These are phyloP conservation scores for Boletus rufocinnamomeus DNA, from an alignment of 768 basidiomycete species.

Conservation along the genomic window DNA sequence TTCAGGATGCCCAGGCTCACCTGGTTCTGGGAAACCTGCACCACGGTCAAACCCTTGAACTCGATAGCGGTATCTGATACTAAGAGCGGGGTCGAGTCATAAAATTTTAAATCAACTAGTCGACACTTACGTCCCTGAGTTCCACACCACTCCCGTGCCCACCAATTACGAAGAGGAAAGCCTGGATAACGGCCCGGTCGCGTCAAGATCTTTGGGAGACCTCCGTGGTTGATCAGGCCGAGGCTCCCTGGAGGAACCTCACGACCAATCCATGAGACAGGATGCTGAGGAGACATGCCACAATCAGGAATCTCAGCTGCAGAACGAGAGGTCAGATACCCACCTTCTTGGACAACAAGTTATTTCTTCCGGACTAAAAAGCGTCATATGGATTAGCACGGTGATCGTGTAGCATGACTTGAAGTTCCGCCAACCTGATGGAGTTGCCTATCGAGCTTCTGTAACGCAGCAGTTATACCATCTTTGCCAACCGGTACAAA, in stretches of 20 bases:
- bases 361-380: constrained; percentile 55
- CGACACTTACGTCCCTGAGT: constrained; percentile 60
- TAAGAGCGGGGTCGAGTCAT: constrained; percentile 26
- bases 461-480: constrained; percentile 68
- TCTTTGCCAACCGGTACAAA: constrained; percentile 67
- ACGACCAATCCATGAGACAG: constrained; percentile 67
- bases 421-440: constrained; percentile 30
- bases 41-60: constrained; percentile 78
- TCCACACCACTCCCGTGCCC: constrained; percentile 75
- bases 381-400: constrained; percentile 6
- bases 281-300: constrained; percentile 37
- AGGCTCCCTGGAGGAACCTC: constrained; percentile 73
- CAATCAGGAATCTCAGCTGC: neutral
- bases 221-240: constrained; percentile 82
- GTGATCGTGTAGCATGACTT: neutral
- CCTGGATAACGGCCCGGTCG: constrained; percentile 77
- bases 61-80: constrained; percentile 83
- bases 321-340: constrained; percentile 14
- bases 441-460: constrained; percentile 69
- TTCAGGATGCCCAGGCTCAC: constrained; percentile 27
- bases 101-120: neutral
- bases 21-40: constrained; percentile 86
- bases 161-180: constrained; percentile 80
- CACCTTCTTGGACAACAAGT: constrained; percentile 65
- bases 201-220: constrained; percentile 73